Base-by-base conservation (phyloP, 345 rosid genomes). In the Sonneratia alba region DNA sequence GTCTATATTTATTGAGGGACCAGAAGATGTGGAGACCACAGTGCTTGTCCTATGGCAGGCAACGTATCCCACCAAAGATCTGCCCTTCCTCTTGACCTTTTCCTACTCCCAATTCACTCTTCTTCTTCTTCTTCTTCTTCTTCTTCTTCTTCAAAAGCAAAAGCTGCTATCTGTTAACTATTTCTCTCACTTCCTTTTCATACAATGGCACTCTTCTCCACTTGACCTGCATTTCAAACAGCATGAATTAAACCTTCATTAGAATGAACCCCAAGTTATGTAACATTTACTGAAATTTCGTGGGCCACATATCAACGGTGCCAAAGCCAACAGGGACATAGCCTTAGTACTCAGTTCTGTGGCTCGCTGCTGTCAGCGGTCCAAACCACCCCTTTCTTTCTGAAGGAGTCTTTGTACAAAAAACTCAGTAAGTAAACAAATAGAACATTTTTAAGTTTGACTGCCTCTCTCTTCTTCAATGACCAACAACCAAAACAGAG, bases 11-110 rank as follows among this genome's bases (percentile, higher is more conserved):
- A 53, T 9, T 75, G 72, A 82, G 80, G 27, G 66, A 18, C 84
- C 77, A 73, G 77, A 71, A 38, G 37, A 76, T 79, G 79, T 76
- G 80, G 90, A 81, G 77, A 80, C 84, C 81, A 84, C 73, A 36
- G 80, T 85, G 91, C 83, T 69, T 72, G 83, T 77, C 82, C 72
- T 77, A 72, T 74, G 81, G 57, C 53, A 74, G 90, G 82, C 87
- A 89, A 83, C 87, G 84, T 80, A 91, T 91, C 91, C 89, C 85
- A 84, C 86, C 73, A 5, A 72, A 83, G 83, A 85, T 80, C 74
- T 80, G 77, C 68, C 74, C 79, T 65, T 66, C 76, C 79, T 78
- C 55, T 73, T 76, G 15, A 9, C 51, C 49, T 76, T 85, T 83
- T 73, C 79, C 68, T 72, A 72, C 72, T 40, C 73, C 53, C 81